phyloP scores from a whole-genome alignment of 257 asterid genomes.

The Plectranthus barbatus region DNA sequence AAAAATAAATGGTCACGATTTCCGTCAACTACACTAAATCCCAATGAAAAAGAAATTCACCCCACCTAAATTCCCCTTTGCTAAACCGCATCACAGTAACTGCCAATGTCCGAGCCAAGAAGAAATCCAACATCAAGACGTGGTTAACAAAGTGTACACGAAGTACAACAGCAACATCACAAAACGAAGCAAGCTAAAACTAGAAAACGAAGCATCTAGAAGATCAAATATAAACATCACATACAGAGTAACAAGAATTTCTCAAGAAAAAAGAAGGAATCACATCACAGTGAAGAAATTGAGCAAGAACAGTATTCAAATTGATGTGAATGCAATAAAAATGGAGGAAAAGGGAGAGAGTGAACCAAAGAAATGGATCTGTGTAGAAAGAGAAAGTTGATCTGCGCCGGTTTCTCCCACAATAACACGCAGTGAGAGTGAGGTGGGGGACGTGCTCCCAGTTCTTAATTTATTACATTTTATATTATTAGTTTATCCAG shows the following conservation, averaged over 20 bases:
- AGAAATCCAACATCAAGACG: not conserved
- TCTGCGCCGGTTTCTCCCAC: not conserved
- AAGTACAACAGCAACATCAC: not conserved
- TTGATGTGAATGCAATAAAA: not conserved
- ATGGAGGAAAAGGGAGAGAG: not conserved
- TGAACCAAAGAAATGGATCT: slow-evolving; percentile 17
- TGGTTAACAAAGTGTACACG: not conserved
- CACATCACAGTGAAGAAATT: slow-evolving; percentile 3
- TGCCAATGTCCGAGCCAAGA: slow-evolving; percentile 2
- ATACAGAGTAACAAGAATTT: not conserved
- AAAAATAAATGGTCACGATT: not conserved
- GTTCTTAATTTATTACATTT: not conserved
- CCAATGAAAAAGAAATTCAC: too few relatives aligned
- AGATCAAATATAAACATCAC: not conserved
- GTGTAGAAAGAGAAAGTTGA: not conserved
- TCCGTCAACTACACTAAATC: not conserved
- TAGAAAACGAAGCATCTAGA: not conserved
- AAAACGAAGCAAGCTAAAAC: not conserved
- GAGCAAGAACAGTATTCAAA: slow-evolving; percentile 1
- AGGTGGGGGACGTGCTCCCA: not conserved
- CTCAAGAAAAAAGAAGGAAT: not conserved
- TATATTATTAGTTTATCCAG: not conserved
- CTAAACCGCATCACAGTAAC: not conserved
- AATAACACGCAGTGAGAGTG: not conserved
- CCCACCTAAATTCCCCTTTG: not conserved